A percentile compares a stretch with the other conserved stretches of the same genome.
Conservation (phyloP, 2,329 filamentous ascomycete species). For the Monilinia polystroma region DNA sequence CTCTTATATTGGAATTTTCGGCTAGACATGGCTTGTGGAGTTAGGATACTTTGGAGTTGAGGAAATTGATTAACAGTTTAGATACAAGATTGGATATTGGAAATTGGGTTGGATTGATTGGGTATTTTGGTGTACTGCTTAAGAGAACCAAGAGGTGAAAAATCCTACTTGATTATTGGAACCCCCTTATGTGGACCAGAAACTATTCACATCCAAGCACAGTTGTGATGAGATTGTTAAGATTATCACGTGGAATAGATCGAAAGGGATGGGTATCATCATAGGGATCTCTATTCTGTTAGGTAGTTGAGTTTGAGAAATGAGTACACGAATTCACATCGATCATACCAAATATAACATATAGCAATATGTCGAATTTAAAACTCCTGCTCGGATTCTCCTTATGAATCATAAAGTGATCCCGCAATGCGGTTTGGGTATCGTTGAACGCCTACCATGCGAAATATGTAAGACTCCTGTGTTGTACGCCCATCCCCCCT, state of each 20-base stretch:
- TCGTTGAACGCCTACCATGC: conserved; percentile 18
- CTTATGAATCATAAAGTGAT: neutral
- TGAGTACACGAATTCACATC: neutral
- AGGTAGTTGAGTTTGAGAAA: neutral
- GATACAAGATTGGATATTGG: no score
- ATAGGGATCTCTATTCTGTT: neutral
- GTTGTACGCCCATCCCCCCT: neutral
- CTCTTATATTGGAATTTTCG: no score
- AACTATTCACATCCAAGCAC: neutral
- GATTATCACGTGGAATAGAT: neutral
- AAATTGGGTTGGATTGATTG: no score
- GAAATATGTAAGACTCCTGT: neutral
- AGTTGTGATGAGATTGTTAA: neutral
- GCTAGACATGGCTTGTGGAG: no score
- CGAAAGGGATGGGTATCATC: neutral
- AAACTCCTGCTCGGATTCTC: neutral
- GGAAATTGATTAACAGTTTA: no score
- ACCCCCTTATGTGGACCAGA: neutral
- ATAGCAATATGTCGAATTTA: neutral
- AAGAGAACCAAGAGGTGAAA: neutral
- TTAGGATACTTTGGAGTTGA: no score
- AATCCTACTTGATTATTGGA: neutral
- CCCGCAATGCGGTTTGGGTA: conserved; percentile 7
- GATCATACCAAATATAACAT: neutral
- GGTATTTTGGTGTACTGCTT: no score